Percentiles rank a stretch among this genome's conserved stretches.
Conservation (phyloP, 805 yeast species). For the Candida railenensis region DNA sequence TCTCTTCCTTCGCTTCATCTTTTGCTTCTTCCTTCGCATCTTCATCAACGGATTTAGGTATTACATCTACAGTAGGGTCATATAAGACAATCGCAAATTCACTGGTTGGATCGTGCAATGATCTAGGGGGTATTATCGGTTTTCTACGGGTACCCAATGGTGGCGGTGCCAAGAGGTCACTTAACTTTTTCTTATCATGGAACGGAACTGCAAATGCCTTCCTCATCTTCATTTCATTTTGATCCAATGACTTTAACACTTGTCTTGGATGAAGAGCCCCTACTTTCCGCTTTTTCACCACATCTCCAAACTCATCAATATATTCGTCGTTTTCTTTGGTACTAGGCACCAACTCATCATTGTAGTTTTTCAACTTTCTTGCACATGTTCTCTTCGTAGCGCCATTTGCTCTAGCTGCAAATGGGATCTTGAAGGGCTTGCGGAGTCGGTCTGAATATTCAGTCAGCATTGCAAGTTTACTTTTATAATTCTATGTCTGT, state of each 20-base stretch:
- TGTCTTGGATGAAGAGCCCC: constrained; percentile 66
- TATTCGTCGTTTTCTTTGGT: constrained; percentile 16
- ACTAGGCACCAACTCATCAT: constrained; percentile 21
- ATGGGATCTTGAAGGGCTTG: constrained; percentile 71
- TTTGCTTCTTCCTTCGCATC: constrained; percentile 13
- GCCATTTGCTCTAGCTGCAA: constrained; percentile 23
- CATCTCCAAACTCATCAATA: constrained; percentile 33
- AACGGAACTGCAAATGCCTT: constrained; percentile 65
- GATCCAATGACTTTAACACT: constrained; percentile 37
- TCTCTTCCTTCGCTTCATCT: constrained; percentile 12
- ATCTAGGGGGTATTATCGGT: constrained; percentile 74
- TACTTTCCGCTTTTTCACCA: constrained; percentile 27
- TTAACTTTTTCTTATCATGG: constrained; percentile 10
- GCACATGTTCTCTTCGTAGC: constrained; percentile 3
- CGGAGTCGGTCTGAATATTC: constrained; percentile 54
- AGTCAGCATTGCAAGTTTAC: constrained; percentile 15
- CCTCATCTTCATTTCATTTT: constrained; percentile 30
- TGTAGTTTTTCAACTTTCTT: constrained; percentile 24
- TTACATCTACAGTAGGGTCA: constrained; percentile 86
- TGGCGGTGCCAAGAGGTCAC: constrained; percentile 53
- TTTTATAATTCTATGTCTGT: too few relatives aligned
- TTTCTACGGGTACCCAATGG: constrained; percentile 81
- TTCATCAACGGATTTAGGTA: constrained; percentile 21
- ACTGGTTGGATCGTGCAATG: constrained; percentile 91
- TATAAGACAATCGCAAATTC: constrained; percentile 93